Base-by-base conservation (phyloP, 495 filamentous ascomycete genomes). In the Aspergillus conjunctus region DNA sequence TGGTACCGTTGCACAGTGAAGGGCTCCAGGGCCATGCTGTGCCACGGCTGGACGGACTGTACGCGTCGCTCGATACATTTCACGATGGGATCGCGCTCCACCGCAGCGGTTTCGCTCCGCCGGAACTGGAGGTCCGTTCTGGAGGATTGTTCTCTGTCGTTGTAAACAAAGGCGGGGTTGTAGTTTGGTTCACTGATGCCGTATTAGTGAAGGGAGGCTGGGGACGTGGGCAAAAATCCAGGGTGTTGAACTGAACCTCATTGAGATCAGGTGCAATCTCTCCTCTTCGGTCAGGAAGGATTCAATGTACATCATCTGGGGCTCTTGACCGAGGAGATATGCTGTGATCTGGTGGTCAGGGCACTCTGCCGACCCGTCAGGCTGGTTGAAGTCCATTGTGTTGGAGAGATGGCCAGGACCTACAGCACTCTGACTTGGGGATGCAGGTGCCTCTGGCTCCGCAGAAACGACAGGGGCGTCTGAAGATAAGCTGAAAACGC, bases 41-140 rank as follows among this genome's bases (percentile, higher is more conserved):
- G 12, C 39, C 39, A 43, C 17, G 12, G 14, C 17, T 43, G 39
- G 14, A 43, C 14, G 39, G 9, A 14, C 4, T 14, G 14, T 12
- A 26, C 26, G 26, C 58, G 58, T 44, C 45, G 45, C 37, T 60
- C 58, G 31, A 60, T 60, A 26, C 58, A 60, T 15, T 34, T 39
- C 1, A 60, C 50, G 15, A 54, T 37, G 14, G 31, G 14, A 41
- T 60, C 58, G 14, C 58, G 48, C 5, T 15, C 9, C 20, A 31
- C 22, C 17, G n/a, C 26, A 4, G 48, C 58, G 15, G 14, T 53
- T 43, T 54, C 49, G 44, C 49, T 37, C 53, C n/a, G 7, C 3
- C 50, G 50, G 22, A 52, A 26, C 17, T 26, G 14, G 5, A 15
- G 7, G 26, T 52, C 50, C n/a, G 50, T 52, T 15, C 1, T 52